These are phyloP conservation scores for Kodamaea sagamina DNA, from an alignment of 805 yeast species.

Conservation along the genomic window DNA sequence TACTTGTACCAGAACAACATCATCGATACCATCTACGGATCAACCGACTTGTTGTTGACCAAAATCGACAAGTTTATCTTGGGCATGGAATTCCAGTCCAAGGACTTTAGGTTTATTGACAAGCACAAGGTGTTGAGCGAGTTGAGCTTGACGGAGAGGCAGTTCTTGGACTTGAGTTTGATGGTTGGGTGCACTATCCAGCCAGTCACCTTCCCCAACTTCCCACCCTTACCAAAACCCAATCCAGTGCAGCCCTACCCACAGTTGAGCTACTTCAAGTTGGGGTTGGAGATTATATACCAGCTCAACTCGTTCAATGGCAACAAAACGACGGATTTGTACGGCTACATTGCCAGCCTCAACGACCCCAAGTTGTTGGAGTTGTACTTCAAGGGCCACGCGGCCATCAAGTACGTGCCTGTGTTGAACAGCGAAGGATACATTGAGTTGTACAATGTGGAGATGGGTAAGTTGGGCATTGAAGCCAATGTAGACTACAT, in stretches of 20 bases:
- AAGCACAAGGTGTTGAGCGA: conserved; percentile 59
- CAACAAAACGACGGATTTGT: conserved; percentile 29
- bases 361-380: conserved; percentile 49
- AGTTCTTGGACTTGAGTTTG: conserved; percentile 72
- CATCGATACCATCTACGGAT: conserved; percentile 79
- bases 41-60: conserved; percentile 74
- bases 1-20: conserved; percentile 58
- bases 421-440: conserved; percentile 68
- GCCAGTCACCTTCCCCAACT: conserved; percentile 57
- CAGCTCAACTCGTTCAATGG: conserved; percentile 35
- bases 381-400: conserved; percentile 64
- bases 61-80: conserved; percentile 69
- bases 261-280: conserved; percentile 41
- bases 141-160: conserved; percentile 59
- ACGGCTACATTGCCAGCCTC: conserved; percentile 49
- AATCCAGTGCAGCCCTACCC: conserved; percentile 42
- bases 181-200: conserved; percentile 79
- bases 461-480: conserved; percentile 39
- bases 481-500: conserved; percentile 21
- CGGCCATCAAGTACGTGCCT: conserved; percentile 72
- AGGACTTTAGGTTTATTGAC: conserved; percentile 69
- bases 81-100: conserved; percentile 65
- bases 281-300: conserved; percentile 41
- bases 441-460: conserved; percentile 58
- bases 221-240: conserved; percentile 48